phyloP scores from a whole-genome alignment of 2,329 filamentous ascomycete species.

The Pseudofabraea citricarpa region DNA sequence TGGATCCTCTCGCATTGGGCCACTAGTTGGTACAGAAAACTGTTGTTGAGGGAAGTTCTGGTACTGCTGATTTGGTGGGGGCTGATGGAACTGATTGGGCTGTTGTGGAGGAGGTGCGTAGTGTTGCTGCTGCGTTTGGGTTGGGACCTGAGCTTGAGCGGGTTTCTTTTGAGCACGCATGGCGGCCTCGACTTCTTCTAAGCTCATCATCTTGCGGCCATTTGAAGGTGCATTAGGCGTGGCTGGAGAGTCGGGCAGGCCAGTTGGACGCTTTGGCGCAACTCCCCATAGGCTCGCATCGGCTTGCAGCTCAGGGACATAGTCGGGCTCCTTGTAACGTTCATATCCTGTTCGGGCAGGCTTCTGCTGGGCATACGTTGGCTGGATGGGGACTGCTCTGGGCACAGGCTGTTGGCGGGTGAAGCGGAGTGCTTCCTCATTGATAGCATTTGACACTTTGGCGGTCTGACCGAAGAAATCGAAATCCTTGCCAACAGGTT shows the following conservation, averaged over 20 bases:
- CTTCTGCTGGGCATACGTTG: conserved; percentile 39
- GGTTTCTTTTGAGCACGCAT: conserved; percentile 69
- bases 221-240: conserved; percentile 29
- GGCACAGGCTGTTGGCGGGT: conserved; percentile 64
- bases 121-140: conserved; percentile 16
- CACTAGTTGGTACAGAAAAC: conserved; percentile 17
- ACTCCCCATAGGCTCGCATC: conserved; percentile 92
- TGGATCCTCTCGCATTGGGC: conserved; percentile 18
- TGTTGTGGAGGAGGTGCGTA: conserved; percentile 9
- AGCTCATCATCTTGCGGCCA: conserved; percentile 79
- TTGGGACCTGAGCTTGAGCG: conserved; percentile 28
- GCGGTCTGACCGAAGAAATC: conserved; percentile 95
- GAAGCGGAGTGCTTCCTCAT: conserved; percentile 86
- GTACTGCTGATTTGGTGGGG: conserved; percentile 2
- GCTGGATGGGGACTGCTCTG: conserved; percentile 36
- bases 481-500: conserved; percentile 80
- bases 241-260: conserved; percentile 20
- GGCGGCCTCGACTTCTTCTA: conserved; percentile 94
- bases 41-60: conserved; percentile 24
- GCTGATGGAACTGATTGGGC: not conserved
- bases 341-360: conserved; percentile 82
- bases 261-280: conserved; percentile 52
- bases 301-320: conserved; percentile 84
- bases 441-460: conserved; percentile 77
- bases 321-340: conserved; percentile 79